Conservation (phyloP, 306 rosid species). For the Corylus heterophylla region DNA sequence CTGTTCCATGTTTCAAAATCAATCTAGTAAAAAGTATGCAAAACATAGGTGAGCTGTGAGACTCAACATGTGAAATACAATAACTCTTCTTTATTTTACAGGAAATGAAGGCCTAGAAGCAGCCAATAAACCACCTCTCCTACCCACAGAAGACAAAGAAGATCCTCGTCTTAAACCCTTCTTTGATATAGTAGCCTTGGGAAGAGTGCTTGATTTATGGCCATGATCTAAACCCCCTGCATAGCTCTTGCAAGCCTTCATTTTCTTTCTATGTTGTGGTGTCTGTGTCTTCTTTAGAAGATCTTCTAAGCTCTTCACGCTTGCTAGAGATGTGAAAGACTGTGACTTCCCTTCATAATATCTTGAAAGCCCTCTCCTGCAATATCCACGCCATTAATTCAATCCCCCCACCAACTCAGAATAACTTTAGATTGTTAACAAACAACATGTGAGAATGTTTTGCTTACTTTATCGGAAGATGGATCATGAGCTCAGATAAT, state of each 20-base stretch:
- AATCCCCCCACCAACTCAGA: conserved; percentile 13
- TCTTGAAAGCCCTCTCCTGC: conserved; percentile 89
- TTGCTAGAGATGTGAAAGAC: conserved; percentile 69
- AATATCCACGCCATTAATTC: conserved; percentile 19
- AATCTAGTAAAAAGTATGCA: background rate
- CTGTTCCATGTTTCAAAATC: background rate
- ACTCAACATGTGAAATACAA: background rate
- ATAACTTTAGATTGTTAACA: background rate
- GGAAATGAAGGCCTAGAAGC: conserved; percentile 36
- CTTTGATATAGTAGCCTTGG: conserved; percentile 71
- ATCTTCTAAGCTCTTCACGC: conserved; percentile 69
- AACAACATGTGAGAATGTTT: background rate
- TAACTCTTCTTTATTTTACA: conserved; percentile 1
- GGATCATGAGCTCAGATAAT: conserved; percentile 70
- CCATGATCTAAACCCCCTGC: conserved; percentile 56
- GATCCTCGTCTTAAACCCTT: conserved; percentile 53
- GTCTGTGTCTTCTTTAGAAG: conserved; percentile 59
- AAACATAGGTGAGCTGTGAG: background rate
- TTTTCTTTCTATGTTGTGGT: conserved; percentile 39
- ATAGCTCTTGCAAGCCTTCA: conserved; percentile 74
- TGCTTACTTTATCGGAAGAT: conserved; percentile 78
- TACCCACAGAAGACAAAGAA: conserved; percentile 33
- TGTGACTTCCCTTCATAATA: conserved; percentile 77
- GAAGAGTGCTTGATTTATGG: conserved; percentile 40
- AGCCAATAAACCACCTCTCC: conserved; percentile 37